Conservation (phyloP, 2,329 filamentous ascomycete genomes). For the Aspergillus quadricinctus region DNA sequence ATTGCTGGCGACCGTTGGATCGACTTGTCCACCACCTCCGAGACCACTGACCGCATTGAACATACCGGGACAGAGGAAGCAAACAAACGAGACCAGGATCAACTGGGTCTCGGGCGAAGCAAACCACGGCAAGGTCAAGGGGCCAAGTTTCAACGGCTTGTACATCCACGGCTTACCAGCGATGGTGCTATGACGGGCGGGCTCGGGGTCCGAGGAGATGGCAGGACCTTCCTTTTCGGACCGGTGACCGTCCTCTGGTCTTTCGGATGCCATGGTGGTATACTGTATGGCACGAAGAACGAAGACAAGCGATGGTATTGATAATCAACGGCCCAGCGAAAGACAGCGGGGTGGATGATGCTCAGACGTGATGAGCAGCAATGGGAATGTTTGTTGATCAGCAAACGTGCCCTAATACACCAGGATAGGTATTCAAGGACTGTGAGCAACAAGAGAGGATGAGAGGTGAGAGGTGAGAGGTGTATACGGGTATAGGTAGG, state of each 20-base stretch:
- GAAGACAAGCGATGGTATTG: not conserved
- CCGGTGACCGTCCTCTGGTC: slow-evolving; percentile 5
- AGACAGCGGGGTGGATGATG: not conserved
- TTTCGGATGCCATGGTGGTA: slow-evolving; percentile 9
- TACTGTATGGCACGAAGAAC: not conserved
- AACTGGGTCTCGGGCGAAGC: slow-evolving; percentile 71
- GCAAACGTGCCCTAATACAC: not conserved
- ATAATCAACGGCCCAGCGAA: not conserved
- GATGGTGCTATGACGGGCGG: slow-evolving; percentile 16
- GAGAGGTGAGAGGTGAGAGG: not conserved
- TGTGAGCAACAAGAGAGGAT: not conserved
- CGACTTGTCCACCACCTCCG: slow-evolving; percentile 59
- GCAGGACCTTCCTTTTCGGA: slow-evolving; percentile 14
- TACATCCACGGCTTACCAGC: slow-evolving; percentile 60
- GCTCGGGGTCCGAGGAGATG: slow-evolving; percentile 20
- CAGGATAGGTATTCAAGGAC: not conserved
- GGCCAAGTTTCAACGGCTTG: slow-evolving; percentile 54
- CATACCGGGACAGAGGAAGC: slow-evolving; percentile 70
- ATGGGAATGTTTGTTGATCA: not conserved
- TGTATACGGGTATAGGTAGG: not conserved
- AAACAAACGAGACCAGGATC: slow-evolving; percentile 65
- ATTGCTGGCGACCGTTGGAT: slow-evolving; percentile 57
- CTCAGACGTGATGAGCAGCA: not conserved
- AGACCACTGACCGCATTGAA: slow-evolving; percentile 65
- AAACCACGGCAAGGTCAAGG: slow-evolving; percentile 59